Evolutionary conservation across 129 eudicot genomes (phyloP).

Genomic region (Apium graveolens): DNA sequence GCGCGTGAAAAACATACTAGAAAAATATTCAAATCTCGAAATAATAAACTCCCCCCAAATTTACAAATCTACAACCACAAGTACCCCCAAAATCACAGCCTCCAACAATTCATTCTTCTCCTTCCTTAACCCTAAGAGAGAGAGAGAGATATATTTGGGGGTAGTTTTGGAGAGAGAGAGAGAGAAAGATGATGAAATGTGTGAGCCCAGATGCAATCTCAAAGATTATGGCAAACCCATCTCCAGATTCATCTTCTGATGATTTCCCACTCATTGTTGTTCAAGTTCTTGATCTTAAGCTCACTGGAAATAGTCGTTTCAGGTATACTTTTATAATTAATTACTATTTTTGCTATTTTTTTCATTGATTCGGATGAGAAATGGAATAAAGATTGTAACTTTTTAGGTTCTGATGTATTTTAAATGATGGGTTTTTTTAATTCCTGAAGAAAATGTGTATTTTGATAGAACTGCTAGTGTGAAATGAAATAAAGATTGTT

Average conservation of each 20-base stretch:
- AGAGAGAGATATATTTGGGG: neutral
- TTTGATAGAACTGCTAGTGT: neutral
- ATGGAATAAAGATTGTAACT: neutral
- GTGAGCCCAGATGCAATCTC: slow-evolving; percentile 67
- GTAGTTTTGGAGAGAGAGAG: slow-evolving; percentile 13
- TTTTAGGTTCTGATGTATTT: neutral
- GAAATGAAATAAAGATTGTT: too few species aligned
- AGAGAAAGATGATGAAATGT: slow-evolving; percentile 27
- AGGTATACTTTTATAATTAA: slow-evolving; percentile 14
- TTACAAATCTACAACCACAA: neutral
- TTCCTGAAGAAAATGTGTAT: neutral
- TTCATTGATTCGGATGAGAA: neutral
- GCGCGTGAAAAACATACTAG: slow-evolving; percentile 10
- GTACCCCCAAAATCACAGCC: neutral
- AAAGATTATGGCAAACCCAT: slow-evolving; percentile 56
- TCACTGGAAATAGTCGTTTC: slow-evolving; percentile 50
- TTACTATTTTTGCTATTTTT: neutral
- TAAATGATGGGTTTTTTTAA: neutral
- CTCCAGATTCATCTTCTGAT: slow-evolving; percentile 39
- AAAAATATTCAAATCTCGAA: neutral
- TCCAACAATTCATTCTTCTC: neutral
- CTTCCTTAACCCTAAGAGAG: neutral
- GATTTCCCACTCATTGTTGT: slow-evolving; percentile 60
- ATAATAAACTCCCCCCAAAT: neutral
- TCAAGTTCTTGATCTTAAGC: slow-evolving; percentile 77